Evolutionary conservation across 2,329 filamentous ascomycete genomes (phyloP), one percentile per base, ranked within the genome.

Genomic region (Dryadomyces quercivorus): DNA sequence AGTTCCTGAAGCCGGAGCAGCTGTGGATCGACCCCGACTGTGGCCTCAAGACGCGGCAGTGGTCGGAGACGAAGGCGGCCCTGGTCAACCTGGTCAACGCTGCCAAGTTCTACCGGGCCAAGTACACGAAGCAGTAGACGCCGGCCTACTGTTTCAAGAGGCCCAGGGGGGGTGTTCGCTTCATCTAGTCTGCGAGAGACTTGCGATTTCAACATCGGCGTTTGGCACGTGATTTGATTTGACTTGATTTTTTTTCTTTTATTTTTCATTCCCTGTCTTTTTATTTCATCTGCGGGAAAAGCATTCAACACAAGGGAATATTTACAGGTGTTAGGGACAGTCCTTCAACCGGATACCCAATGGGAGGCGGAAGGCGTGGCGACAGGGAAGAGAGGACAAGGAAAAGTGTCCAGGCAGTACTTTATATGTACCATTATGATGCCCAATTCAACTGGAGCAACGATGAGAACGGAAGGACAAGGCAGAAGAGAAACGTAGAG

Each of bases 11-110:
- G 81, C 91, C 91, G 57, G 90, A 96, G 68, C 93, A 98, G 82
- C 88, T 98, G 71, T 98, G 93, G 93, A 88, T 97, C 77, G 92
- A 98, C 81, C 93, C 93, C 63, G 93, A 98, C 79, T 98, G 93
- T 70, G 93, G 93, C 79, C 84, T 98, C 58, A 98, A 98, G 89
- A 98, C 93, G 64, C 88, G 93, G 66, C 87, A 95, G 78, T 97
- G 93, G 92, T 83, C 86, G 73, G 92, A 98, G 84, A 95, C 91
- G 73, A 97, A 96, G 86, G 89, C 89, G 69, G 88, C 92, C 57
- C 77, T 98, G 69, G 77, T 76, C 77, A 95, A 96, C 85, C 86
- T 98, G 89, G 92, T 98, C 75, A 91, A 92, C 71, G 93, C 93
- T 56, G 92, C 93, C 79, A 96, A 96, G 83, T 85, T 77, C 80